These are phyloP conservation scores for Paraphaeosphaeria sporulosa DNA, from an alignment of 2,329 filamentous ascomycete species.

Conservation along the genomic window DNA sequence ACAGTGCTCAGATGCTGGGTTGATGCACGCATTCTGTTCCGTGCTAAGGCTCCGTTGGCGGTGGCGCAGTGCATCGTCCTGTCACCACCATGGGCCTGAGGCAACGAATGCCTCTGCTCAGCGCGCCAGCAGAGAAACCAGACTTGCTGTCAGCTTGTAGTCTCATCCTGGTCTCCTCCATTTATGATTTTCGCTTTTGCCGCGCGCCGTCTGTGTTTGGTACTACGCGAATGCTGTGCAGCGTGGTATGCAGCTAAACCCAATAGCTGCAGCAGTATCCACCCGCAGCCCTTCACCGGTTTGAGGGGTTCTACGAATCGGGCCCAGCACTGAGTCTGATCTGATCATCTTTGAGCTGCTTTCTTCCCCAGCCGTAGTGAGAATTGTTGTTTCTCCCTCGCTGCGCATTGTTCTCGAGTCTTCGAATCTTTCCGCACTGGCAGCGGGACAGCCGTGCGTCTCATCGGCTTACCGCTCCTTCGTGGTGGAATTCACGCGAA, in stretches of 20 bases:
- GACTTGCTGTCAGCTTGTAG: conserved; percentile 1
- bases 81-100: conserved; percentile 30
- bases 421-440: conserved; percentile 33
- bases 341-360: conserved; percentile 1
- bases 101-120: conserved; percentile 22
- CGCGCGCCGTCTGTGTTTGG: conserved; percentile 35
- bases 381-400: conserved; percentile 34
- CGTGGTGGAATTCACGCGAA: conserved; percentile 23
- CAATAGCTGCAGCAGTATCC: conserved; percentile 43
- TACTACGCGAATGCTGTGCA: conserved; percentile 41
- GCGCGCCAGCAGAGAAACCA: not conserved
- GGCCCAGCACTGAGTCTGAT: conserved; percentile 11
- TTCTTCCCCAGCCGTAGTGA: conserved; percentile 8
- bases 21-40: conserved; percentile 25
- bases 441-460: conserved; percentile 28
- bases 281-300: conserved; percentile 43
- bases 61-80: conserved; percentile 42
- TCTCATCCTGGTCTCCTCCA: conserved; percentile 1
- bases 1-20: conserved; percentile 11
- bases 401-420: conserved; percentile 38
- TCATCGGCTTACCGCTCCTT: conserved; percentile 32
- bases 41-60: conserved; percentile 32
- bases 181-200: conserved; percentile 11
- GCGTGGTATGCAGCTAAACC: conserved; percentile 38
- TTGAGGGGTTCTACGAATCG: conserved; percentile 40